Conservation (phyloP, 176 grass and related monocot species). For the Zoysia japonica region DNA sequence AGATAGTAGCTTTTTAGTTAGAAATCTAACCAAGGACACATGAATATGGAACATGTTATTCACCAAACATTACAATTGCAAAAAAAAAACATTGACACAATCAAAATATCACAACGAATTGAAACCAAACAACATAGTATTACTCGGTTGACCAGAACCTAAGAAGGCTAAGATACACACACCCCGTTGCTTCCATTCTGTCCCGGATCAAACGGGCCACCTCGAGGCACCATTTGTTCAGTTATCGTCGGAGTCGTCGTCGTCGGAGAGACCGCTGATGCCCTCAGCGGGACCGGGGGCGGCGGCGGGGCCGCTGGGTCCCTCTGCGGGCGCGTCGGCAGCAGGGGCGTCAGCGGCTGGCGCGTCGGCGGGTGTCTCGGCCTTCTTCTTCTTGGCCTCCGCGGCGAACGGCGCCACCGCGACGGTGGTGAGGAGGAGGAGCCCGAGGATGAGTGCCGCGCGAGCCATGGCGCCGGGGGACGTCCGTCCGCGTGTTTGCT, state of each 20-base stretch:
- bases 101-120: not conserved
- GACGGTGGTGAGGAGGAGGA: slow-evolving; percentile 29
- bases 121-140: not conserved
- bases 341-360: too few relatives aligned
- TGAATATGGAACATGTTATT: not conserved
- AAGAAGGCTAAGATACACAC: not conserved
- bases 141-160: not conserved
- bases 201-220: not conserved
- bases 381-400: not conserved
- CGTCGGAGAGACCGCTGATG: slow-evolving; percentile 49
- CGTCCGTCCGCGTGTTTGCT: too few relatives aligned
- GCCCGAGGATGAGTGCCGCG: slow-evolving; percentile 18
- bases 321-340: too few relatives aligned
- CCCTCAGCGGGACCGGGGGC: slow-evolving; percentile 46
- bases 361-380: too few relatives aligned
- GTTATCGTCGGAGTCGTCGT: slow-evolving; percentile 30
- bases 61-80: not conserved
- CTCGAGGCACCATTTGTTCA: not conserved
- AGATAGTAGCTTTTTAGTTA: too few relatives aligned
- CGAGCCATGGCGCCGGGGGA: slow-evolving; percentile 1
- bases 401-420: slow-evolving; percentile 8
- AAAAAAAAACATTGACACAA: not conserved
- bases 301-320: not conserved
- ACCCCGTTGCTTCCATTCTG: not conserved
- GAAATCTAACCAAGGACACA: too few relatives aligned